Base-by-base conservation (phyloP, 768 basidiomycete genomes). In the Nidula microcarpa region DNA sequence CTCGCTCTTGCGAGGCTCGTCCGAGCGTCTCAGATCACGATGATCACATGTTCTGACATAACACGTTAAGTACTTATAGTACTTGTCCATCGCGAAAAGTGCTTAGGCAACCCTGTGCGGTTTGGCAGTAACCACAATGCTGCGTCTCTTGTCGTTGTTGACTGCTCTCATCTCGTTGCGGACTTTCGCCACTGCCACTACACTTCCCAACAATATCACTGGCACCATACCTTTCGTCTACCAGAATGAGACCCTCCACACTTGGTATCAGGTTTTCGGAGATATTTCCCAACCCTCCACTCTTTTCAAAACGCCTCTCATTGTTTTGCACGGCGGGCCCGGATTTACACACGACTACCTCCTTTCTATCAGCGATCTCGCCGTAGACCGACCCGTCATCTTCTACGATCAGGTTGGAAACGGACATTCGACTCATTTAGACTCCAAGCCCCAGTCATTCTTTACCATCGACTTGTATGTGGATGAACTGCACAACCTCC, bases 321-420 rank as follows among this genome's bases (percentile, higher is more conserved):
- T 79, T 33, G 66, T 66, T 1, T 59, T 78, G 0, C 78, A 80
- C 53, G 78, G 79, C 14, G 78, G 77, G 2, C 79, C 76, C 0
- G 74, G 75, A 4, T 55, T 69, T 5, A 60, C 71, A 0, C 74
- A 77, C 48, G 62, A 72, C 37, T 78, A 77, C 53, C 56, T 80
- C 52, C 61, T 71, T 49, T 66, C 75, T 2, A 61, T 71, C 51
- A 60, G 55, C 48, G 68, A 75, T 17, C 68, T 80, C 47, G 53
- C 66, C 23, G 36, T 53, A 43, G 59, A 58, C 46, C 71, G 72
- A 34, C 73, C 77, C 0, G 68, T 82, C 54, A 59, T 81, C 39
- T 68, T 81, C 59, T 81, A 81, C 54, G 80, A 81, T 55, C 78
- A 80, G 65, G 59, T 82, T 45, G 80, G 80, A 6, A 72, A 62